Percentiles rank a stretch among this genome's conserved stretches.
phyloP scores from a whole-genome alignment of 257 asterid species.

The Jasminum sambac region DNA sequence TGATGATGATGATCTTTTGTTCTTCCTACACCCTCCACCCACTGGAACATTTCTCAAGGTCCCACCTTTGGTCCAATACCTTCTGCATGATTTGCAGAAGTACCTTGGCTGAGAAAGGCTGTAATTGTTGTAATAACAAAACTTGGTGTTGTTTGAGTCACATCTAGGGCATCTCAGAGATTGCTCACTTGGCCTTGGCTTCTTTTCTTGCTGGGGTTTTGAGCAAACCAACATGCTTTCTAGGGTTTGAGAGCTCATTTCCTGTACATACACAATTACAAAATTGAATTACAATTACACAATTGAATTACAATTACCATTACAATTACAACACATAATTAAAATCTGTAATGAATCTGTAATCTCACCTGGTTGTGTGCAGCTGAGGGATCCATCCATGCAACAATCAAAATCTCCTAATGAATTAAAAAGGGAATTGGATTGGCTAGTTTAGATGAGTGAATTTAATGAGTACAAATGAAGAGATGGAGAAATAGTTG shows the following conservation, averaged over 20 bases:
- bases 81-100: conserved; percentile 90
- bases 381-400: conserved; percentile 53
- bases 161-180: conserved; percentile 86
- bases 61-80: conserved; percentile 98
- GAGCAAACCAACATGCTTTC: conserved; percentile 80
- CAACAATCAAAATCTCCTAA: conserved; percentile 16
- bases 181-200: conserved; percentile 66
- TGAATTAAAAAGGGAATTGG: neutral
- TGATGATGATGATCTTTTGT: conserved; percentile 57
- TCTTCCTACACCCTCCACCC: conserved; percentile 90
- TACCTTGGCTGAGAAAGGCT: conserved; percentile 94
- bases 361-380: neutral
- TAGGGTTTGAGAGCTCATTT: conserved; percentile 67
- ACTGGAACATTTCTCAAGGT: conserved; percentile 88
- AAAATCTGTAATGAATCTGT: neutral
- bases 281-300: neutral
- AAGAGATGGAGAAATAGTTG: neutral
- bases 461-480: neutral
- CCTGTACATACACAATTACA: conserved; percentile 34
- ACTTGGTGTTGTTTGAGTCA: conserved; percentile 88
- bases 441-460: neutral
- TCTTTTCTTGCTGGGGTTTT: conserved; percentile 65
- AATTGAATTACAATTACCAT: conserved; percentile 1
- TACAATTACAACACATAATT: no score
- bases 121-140: conserved; percentile 94